Conservation (phyloP, 768 basidiomycete species). For the Dacryopinax primogenitus region DNA sequence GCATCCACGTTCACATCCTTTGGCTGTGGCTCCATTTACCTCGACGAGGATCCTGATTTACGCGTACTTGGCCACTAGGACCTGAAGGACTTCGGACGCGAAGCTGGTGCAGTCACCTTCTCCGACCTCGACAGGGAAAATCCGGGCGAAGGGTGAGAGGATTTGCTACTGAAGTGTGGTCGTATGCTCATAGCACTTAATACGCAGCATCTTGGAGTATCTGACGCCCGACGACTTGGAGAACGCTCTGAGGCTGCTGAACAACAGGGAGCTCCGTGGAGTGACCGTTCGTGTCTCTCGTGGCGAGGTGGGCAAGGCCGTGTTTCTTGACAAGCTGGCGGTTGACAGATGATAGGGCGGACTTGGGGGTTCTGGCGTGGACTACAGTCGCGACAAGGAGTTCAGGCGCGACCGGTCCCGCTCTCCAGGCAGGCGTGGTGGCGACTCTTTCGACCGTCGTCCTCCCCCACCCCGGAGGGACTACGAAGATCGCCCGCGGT, state of each 20-base stretch:
- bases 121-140: conserved; percentile 86
- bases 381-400: conserved; percentile 17
- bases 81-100: conserved; percentile 92
- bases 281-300: conserved; percentile 58
- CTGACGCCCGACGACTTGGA: conserved; percentile 80
- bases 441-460: conserved; percentile 14
- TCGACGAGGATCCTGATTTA: conserved; percentile 1
- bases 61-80: conserved; percentile 42
- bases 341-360: conserved; percentile 19
- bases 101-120: conserved; percentile 83
- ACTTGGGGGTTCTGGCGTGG: conserved; percentile 16
- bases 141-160: conserved; percentile 71
- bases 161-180: not conserved
- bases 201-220: conserved; percentile 74
- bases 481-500: conserved; percentile 33
- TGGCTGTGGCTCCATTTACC: not conserved
- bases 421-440: conserved; percentile 45
- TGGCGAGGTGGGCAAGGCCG: conserved; percentile 36
- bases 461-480: conserved; percentile 72
- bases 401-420: conserved; percentile 67
- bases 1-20: not conserved
- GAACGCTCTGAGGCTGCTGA: conserved; percentile 76
- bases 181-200: not conserved
- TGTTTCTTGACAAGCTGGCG: conserved; percentile 13
- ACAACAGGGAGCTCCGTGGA: conserved; percentile 79